These are phyloP conservation scores for Pyrus communis DNA, from an alignment of 306 rosid species.

Conservation along the genomic window DNA sequence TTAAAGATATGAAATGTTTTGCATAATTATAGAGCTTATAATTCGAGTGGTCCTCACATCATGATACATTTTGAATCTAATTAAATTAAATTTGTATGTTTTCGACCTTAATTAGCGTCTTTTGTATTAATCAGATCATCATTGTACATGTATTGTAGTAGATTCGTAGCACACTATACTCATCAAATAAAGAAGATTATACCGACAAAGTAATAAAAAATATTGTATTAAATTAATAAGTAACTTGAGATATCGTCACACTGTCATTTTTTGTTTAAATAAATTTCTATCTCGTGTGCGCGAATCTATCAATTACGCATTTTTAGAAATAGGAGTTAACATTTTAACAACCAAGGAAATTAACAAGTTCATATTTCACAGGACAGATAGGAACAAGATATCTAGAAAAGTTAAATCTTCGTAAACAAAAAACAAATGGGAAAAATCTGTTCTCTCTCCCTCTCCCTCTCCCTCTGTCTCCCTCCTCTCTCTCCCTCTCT, in stretches of 20 bases:
- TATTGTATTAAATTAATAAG: too few relatives aligned
- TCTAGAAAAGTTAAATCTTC: not conserved
- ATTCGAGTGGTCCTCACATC: not conserved
- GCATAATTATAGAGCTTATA: not conserved
- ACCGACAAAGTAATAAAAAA: too few relatives aligned
- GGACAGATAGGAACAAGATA: not conserved
- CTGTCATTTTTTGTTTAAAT: too few relatives aligned
- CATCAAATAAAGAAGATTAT: too few relatives aligned
- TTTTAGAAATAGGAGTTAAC: not conserved
- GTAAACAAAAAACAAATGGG: not conserved
- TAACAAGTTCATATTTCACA: not conserved
- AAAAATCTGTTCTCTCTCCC: not conserved
- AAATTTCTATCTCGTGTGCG: not conserved
- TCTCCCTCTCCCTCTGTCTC: not conserved
- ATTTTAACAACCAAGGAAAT: too few relatives aligned
- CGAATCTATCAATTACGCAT: not conserved
- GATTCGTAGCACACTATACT: too few relatives aligned
- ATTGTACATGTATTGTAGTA: too few relatives aligned
- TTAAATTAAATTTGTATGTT: too few relatives aligned
- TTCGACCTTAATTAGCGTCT: too few relatives aligned
- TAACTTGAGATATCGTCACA: too few relatives aligned
- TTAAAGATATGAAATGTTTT: not conserved
- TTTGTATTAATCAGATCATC: too few relatives aligned
- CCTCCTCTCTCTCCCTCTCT: slow-evolving; percentile 5
- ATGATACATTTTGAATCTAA: too few relatives aligned